Percentiles rank a stretch among this genome's conserved stretches.
Evolutionary conservation across 75 land plant genomes (phyloP).

Genomic region (Cupressus sempervirens): DNA sequence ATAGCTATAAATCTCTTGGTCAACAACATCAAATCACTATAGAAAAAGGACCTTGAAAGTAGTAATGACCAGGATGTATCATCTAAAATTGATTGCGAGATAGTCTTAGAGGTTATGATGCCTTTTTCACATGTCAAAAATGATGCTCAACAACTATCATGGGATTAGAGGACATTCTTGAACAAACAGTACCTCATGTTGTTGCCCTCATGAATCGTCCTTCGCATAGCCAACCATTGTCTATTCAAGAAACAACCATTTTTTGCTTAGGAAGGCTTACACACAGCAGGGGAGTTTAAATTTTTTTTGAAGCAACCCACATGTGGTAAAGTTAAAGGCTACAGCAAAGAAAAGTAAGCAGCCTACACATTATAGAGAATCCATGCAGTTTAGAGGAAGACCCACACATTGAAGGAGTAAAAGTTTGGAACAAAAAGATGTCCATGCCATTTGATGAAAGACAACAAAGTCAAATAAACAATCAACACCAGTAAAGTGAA

Average conservation of each 20-base stretch:
- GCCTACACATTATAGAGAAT: too few species aligned
- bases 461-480: too few species aligned
- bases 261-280: slow-evolving; percentile 25
- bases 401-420: too few species aligned
- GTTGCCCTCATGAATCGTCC: slow-evolving; percentile 10
- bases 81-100: neutral
- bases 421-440: too few species aligned
- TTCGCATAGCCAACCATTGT: neutral
- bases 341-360: too few species aligned
- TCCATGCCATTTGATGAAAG: too few species aligned
- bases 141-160: neutral
- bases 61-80: neutral
- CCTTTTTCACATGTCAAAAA: neutral
- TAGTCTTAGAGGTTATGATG: neutral
- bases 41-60: neutral
- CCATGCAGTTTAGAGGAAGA: too few species aligned
- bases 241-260: slow-evolving; percentile 24
- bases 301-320: too few species aligned
- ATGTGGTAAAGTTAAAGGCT: too few species aligned
- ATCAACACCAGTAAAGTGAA: too few species aligned
- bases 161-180: slow-evolving; percentile 12
- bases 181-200: slow-evolving; percentile 12
- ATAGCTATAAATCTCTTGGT: neutral
- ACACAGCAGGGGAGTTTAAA: slow-evolving; percentile 13
- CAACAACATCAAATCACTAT: neutral